Evolutionary conservation across 1,284 basidiomycete genomes (phyloP), one percentile per base, ranked within the genome.

Genomic region (Leccinum pachyderme): DNA sequence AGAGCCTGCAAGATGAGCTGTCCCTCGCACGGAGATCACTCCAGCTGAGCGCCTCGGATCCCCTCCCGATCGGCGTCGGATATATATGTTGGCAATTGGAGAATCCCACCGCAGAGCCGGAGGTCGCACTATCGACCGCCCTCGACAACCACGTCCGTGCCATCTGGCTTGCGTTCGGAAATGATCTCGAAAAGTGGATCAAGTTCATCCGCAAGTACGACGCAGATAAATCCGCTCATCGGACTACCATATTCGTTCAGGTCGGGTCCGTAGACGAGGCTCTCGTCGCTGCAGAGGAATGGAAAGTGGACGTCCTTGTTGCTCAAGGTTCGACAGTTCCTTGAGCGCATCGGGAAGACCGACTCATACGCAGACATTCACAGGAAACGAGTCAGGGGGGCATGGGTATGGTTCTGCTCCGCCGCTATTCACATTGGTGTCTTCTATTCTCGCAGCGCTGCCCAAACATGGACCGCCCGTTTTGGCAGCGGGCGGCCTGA

Each of bases 301-400:
- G 84, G 82, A 79, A 82, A 61, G 82, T 74, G 7, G 89, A 91
- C 69, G 80, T 86, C 49, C 70, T 91, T 52, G 82, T 91, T n/a
- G 86, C 80, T 12, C 89, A 91, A 84, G 88, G 88, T 87, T 60
- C 22, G 54, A 49, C 9, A 18, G 43, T 56, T 37, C 32, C 48
- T 59, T 29, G 5, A 37, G n/a, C 1, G 39, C n/a, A 45, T 33
- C 51, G 45, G 43, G 12, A 29, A 52, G 49, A 46, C 44, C 39
- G 33, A 53, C 55, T 53, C 50, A 50, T 55, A 25, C 45, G 49
- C 33, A 46, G n/a, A 51, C 49, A 15, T 29, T 47, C 56, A 18
- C 62, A 91, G 88, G 89, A 12, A 81, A 75, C 59, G 89, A 91
- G 72, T 79, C 87, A 33, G 89, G 89, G 5, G 89, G 89, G 33